These are phyloP conservation scores for Malus domestica DNA, from an alignment of 306 rosid genomes.

Conservation along the genomic window DNA sequence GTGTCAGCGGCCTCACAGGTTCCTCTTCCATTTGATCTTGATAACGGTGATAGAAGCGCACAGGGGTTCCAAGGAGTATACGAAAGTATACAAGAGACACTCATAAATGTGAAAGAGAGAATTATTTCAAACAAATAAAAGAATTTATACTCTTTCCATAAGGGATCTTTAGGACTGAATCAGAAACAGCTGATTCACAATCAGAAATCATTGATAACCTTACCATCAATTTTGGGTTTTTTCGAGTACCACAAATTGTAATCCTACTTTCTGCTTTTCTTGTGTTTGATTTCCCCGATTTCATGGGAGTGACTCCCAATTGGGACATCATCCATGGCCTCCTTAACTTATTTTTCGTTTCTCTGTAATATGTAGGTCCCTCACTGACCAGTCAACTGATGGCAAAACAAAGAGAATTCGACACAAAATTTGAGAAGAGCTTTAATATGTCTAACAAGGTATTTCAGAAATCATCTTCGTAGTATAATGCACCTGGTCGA, in stretches of 20 bases:
- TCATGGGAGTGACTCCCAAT: neutral
- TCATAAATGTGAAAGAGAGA: neutral
- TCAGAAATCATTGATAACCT: neutral
- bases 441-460: conserved; percentile 69
- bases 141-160: neutral
- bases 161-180: neutral
- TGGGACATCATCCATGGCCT: neutral
- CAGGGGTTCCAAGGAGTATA: neutral
- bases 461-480: neutral
- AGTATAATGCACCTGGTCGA: neutral
- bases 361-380: conserved; percentile 41
- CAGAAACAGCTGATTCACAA: neutral
- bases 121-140: neutral
- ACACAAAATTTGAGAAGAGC: conserved; percentile 52
- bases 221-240: neutral
- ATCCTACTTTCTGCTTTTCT: neutral
- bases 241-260: neutral
- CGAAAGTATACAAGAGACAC: neutral
- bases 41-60: neutral
- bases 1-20: conserved; percentile 76
- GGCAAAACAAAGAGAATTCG: conserved; percentile 71
- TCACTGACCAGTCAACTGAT: conserved; percentile 62
- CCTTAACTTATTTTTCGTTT: neutral
- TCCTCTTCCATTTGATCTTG: neutral
- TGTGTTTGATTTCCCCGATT: neutral